Base-by-base conservation (phyloP, 345 rosid genomes). In the Populus deltoides region DNA sequence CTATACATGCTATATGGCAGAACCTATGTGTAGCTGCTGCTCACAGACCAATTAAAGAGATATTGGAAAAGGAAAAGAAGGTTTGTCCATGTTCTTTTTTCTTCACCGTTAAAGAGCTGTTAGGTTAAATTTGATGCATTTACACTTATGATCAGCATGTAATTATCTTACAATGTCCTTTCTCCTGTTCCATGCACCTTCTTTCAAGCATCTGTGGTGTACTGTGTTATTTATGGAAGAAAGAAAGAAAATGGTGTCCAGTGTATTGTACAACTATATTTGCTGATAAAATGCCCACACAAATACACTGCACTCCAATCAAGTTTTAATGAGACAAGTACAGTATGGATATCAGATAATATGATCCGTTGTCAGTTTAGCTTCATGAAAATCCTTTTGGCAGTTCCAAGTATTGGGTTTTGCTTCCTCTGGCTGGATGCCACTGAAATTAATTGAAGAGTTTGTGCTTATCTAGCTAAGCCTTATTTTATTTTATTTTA, bases 1-100 rank as follows among this genome's bases (percentile, higher is more conserved):
- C 8, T 36, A 16, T 71, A 22, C 53, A 13, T 24, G 65, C 71
- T 81, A 31, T 68, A 31, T 66, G 79, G 84, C 90, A 92, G 97
- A 92, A 92, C 83, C 86, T 92, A 3, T 93, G 99, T 77, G 92
- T 93, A 43, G 77, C 97, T 76, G 99, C 99, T 69, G 98, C 99
- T 7, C 92, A 91, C 78, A 84, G 90, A 80, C 99, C 98, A 70
- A 92, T 95, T 73, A 91, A 89, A 83, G 96, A 95, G 82, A 90
- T 95, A 66, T 71, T 92, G 79, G 93, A 90, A 77, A 91, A 89
- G 85, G 98, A 95, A 78, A 93, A 95, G 69, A 90, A 77, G 83
- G 98, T 93, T 38, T 49, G 83, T 66, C 72, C 78, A 36, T 12
- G 39, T 38, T 75, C 7, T 65, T 27, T 47, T 47, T 25, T 43